A percentile compares a stretch with the other conserved stretches of the same genome.
Conservation (phyloP, 2,329 filamentous ascomycete genomes). For the Hirsutella thompsonii region DNA sequence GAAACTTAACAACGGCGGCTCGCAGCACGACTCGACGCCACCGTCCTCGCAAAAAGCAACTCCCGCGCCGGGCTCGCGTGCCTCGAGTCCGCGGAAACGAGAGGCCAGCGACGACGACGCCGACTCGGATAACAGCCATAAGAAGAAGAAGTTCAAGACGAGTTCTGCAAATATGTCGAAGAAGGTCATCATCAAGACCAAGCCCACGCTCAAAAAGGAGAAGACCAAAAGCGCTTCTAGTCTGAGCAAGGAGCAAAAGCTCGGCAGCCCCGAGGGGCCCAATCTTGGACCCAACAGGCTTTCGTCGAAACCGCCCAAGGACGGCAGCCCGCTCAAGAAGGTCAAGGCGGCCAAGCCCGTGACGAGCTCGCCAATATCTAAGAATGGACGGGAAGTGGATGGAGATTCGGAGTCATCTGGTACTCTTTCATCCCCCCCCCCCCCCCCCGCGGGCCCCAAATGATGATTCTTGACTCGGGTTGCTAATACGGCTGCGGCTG, state of each 20-base stretch:
- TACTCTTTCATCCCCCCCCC: slow-evolving; percentile 42
- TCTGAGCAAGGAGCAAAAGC: slow-evolving; percentile 35
- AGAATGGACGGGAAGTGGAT: slow-evolving; percentile 35
- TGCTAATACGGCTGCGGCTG: no score
- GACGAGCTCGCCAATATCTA: slow-evolving; percentile 34
- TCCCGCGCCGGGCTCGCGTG: slow-evolving; percentile 39
- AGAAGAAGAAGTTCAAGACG: slow-evolving; percentile 47
- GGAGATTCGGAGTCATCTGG: slow-evolving; percentile 44
- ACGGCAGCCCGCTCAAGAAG: slow-evolving; percentile 27
- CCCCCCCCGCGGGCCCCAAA: slow-evolving; percentile 25
- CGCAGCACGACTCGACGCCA: slow-evolving; percentile 42
- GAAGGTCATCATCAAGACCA: slow-evolving; percentile 44
- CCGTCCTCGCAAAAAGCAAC: slow-evolving; percentile 52
- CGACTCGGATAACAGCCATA: slow-evolving; percentile 35
- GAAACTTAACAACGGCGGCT: slow-evolving; percentile 48
- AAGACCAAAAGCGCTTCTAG: slow-evolving; percentile 38
- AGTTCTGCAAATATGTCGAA: slow-evolving; percentile 24
- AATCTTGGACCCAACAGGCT: slow-evolving; percentile 10
- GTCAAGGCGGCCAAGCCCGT: slow-evolving; percentile 32
- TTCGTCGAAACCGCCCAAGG: slow-evolving; percentile 21
- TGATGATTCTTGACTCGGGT: not conserved
- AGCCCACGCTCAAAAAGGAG: slow-evolving; percentile 37
- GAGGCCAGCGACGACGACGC: slow-evolving; percentile 43
- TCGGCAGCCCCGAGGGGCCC: slow-evolving; percentile 14
- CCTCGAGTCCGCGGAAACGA: slow-evolving; percentile 42